Conservation (phyloP, 78 protist species). For the Dictyostelium intermedium region DNA sequence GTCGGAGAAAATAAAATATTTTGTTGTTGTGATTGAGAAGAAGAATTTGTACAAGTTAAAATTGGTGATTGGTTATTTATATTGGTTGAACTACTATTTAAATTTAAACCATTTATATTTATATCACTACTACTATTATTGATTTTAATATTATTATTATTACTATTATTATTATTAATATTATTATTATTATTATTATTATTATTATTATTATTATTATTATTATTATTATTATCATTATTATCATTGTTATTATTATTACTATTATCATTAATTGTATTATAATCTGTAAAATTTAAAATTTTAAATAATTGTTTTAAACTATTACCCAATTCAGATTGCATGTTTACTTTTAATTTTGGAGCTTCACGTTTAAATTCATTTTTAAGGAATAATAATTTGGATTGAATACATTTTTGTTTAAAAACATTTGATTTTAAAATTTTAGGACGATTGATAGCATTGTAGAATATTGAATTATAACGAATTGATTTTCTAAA, state of each 20-base stretch:
- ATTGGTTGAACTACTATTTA: slow-evolving; percentile 11
- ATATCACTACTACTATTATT: slow-evolving; percentile 18
- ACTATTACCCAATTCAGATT: slow-evolving; percentile 6
- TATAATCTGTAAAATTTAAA: neutral
- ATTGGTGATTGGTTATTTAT: neutral
- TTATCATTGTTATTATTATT: neutral
- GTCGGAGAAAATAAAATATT: neutral
- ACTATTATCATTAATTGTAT: neutral
- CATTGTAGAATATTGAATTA: neutral
- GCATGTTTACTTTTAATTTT: neutral
- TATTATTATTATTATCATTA: neutral
- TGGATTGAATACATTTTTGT: neutral
- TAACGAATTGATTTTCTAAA: neutral
- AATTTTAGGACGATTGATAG: neutral
- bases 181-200: neutral
- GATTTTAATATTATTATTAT: neutral
- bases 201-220: neutral
- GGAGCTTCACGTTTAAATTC: neutral
- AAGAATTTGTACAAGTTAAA: neutral
- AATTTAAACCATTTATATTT: slow-evolving; percentile 16
- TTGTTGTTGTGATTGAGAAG: neutral
- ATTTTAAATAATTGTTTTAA: slow-evolving; percentile 15
- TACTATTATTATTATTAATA: neutral
- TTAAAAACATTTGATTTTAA: neutral
- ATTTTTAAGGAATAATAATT: neutral